Evolutionary conservation across 2,329 filamentous ascomycete genomes (phyloP), one percentile per base, ranked within the genome.

Genomic region (Ophiocordyceps australis): DNA sequence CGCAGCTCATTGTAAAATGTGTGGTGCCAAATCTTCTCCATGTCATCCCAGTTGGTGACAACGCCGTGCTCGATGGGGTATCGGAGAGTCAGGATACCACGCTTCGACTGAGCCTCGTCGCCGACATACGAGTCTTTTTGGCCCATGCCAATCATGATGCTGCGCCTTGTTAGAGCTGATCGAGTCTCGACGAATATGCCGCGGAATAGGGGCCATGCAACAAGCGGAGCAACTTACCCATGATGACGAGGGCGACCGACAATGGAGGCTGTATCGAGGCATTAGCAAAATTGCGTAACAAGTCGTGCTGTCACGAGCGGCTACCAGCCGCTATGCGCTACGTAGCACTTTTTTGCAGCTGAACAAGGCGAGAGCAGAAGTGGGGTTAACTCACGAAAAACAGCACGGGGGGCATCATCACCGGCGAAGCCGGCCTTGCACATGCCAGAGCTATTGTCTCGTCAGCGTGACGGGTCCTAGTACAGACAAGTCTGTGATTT

Each of bases 21-120:
- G 81, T 98, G 89, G 64, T 98, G 89, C 89, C 89, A 98, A 50
- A 98, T 95, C 78, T 95, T 95, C 73, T 95, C 89, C 89, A 95
- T 95, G 62, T 95, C 89, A 60, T 98, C 89, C 89, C 89, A 98
- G 81, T 95, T 95, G 67, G 89, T 98, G 56, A 98, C 89, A 50
- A 98, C 89, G 89, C 89, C 89, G 76, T 98, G 89, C 74, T 98
- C 89, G 58, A 98, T 98, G 55, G 89, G 89, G 67, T 98, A 98
- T 70, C 89, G 78, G 57, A 98, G 74, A 39, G 86, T 95, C 48
- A 98, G 75, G 66, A 98, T 95, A 93, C 89, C 89, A 89, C 89
- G 86, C 85, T 98, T 98, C 57, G 89, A 98, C 72, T 98, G 89
- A 65, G 89, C 89, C 73, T 98, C 89, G 66, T 98, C 89, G 73